Conservation (phyloP, 2,329 filamentous ascomycete genomes). For the Teratosphaeriaceae sp. region DNA sequence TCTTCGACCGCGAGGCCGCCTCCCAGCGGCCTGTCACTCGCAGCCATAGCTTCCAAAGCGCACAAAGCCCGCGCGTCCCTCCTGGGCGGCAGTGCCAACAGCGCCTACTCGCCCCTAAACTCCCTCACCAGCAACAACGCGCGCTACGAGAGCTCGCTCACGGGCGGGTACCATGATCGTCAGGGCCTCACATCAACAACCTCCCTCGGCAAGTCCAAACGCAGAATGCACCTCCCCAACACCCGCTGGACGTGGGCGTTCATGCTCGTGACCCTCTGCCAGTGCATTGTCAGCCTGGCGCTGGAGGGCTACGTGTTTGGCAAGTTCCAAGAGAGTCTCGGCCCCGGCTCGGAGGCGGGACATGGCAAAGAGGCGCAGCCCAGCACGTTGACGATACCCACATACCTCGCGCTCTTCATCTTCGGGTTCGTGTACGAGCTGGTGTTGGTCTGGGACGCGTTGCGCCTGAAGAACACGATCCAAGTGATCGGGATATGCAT, state of each 20-base stretch:
- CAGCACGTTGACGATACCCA: conserved; percentile 67
- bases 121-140: conserved; percentile 49
- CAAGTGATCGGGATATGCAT: conserved; percentile 93
- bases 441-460: conserved; percentile 83
- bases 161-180: conserved; percentile 45
- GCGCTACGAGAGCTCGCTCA: conserved; percentile 8
- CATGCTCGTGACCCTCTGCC: conserved; percentile 63
- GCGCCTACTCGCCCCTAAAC: conserved; percentile 50
- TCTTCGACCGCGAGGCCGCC: not conserved
- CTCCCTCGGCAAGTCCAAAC: conserved; percentile 31
- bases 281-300: conserved; percentile 72
- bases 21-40: conserved; percentile 21
- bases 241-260: conserved; percentile 87
- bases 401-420: conserved; percentile 92
- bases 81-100: conserved; percentile 42
- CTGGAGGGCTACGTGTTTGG: conserved; percentile 91
- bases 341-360: conserved; percentile 11
- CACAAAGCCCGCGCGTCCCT: conserved; percentile 53
- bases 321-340: conserved; percentile 63
- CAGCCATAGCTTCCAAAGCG: conserved; percentile 44
- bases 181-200: conserved; percentile 47
- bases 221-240: conserved; percentile 68
- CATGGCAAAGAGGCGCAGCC: conserved; percentile 19
- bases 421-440: conserved; percentile 94
- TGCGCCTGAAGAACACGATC: conserved; percentile 95